Conservation (phyloP, 768 basidiomycete species). For the Tylopilus subfusipes region DNA sequence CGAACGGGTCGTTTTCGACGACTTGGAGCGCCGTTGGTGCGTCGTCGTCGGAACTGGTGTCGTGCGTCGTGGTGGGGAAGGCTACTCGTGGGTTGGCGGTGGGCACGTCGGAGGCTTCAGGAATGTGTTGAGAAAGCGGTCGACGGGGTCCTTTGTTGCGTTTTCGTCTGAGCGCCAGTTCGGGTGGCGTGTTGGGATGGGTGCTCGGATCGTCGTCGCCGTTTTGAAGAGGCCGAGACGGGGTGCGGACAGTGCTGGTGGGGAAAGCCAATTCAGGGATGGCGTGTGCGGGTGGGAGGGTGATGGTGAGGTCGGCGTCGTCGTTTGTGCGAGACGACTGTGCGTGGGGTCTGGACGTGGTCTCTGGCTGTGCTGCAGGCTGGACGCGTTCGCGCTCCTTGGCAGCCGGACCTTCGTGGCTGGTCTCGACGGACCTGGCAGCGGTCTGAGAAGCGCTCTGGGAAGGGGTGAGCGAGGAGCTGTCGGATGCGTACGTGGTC, state of each 20-base stretch:
- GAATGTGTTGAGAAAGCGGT: conserved; percentile 26
- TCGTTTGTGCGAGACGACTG: background rate
- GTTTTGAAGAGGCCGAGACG: background rate
- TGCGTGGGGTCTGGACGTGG: background rate
- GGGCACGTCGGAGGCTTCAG: conserved; percentile 23
- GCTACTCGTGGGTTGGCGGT: background rate
- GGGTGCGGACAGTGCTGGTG: conserved; percentile 16
- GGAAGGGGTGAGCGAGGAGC: conserved; percentile 70
- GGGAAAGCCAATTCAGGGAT: conserved; percentile 28
- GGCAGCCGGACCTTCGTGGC: conserved; percentile 9
- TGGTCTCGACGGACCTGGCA: conserved; percentile 17
- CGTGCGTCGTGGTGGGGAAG: background rate
- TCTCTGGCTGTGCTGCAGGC: background rate
- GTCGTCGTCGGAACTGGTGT: conserved; percentile 23
- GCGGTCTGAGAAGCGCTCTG: conserved; percentile 65
- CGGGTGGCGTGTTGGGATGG: no score
- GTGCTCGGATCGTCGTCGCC: background rate
- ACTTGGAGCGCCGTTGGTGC: conserved; percentile 13
- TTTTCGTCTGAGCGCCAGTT: background rate
- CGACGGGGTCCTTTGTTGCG: conserved; percentile 10
- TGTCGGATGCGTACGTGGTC: conserved; percentile 42
- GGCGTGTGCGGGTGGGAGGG: conserved; percentile 25
- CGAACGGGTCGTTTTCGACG: conserved; percentile 26
- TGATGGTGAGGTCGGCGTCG: conserved; percentile 13
- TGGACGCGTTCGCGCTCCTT: conserved; percentile 3